These are phyloP conservation scores for Nepenthes gracilis DNA, from an alignment of 148 eudicot species.

Conservation along the genomic window DNA sequence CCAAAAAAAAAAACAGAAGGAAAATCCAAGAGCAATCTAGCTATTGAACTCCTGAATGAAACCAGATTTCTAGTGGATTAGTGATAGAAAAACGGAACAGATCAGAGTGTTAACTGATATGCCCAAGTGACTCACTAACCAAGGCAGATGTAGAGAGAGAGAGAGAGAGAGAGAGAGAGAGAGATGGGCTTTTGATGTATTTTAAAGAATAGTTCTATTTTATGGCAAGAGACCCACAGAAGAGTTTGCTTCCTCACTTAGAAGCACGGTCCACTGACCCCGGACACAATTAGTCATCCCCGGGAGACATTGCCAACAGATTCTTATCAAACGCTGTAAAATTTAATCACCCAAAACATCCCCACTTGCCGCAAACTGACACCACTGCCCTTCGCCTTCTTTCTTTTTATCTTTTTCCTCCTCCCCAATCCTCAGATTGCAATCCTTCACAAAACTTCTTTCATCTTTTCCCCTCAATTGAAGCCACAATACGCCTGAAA, in stretches of 20 bases:
- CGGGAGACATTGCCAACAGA: constrained; percentile 23
- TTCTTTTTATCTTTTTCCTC: not conserved
- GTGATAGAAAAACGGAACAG: too few relatives aligned
- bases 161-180: constrained; percentile 5
- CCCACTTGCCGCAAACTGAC: constrained; percentile 35
- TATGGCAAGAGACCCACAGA: constrained; percentile 13
- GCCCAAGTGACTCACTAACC: not conserved
- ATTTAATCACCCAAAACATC: constrained; percentile 18
- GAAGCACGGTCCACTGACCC: constrained; percentile 45
- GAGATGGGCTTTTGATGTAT: constrained; percentile 3
- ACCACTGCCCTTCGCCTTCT: constrained; percentile 16
- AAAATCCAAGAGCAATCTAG: too few relatives aligned
- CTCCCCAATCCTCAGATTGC: too few relatives aligned
- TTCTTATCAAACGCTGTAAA: constrained; percentile 14
- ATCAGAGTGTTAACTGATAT: too few relatives aligned
- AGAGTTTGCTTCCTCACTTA: constrained; percentile 42
- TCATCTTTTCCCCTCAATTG: not conserved
- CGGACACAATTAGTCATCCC: constrained; percentile 27
- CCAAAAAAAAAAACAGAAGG: too few relatives aligned
- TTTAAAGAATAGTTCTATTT: constrained; percentile 4
- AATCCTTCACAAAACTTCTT: too few relatives aligned
- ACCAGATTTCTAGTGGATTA: too few relatives aligned
- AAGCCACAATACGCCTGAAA: constrained; percentile 26
- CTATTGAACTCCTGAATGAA: too few relatives aligned
- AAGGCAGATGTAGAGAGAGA: not conserved